These are phyloP conservation scores for Leishmania tropica DNA, from an alignment of 208 protist genomes.

Conservation along the genomic window DNA sequence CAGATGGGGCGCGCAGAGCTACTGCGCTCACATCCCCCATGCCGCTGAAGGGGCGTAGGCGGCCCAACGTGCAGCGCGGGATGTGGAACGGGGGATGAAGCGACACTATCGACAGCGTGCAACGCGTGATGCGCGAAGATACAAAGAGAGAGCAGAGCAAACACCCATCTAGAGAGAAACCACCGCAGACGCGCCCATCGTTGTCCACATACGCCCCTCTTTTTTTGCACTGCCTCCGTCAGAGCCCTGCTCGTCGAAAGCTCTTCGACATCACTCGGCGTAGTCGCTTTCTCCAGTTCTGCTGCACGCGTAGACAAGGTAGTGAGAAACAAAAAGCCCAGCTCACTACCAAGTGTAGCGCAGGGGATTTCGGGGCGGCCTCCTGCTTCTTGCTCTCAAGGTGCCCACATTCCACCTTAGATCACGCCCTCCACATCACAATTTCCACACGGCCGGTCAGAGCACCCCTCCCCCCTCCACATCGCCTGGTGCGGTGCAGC, in stretches of 20 bases:
- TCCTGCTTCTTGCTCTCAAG: too few species aligned
- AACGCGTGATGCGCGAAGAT: neutral
- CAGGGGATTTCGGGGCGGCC: too few species aligned
- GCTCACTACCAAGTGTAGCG: slow-evolving; percentile 2
- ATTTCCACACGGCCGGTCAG: too few species aligned
- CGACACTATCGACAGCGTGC: neutral
- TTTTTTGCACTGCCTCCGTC: neutral
- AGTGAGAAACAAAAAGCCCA: slow-evolving; percentile 26
- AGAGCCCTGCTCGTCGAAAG: too few species aligned
- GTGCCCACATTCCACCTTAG: too few species aligned
- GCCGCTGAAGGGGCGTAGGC: too few species aligned
- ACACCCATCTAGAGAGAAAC: neutral
- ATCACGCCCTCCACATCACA: too few species aligned
- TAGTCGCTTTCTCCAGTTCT: neutral
- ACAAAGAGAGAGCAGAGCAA: neutral
- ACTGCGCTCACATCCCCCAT: neutral
- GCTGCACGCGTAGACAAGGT: too few species aligned
- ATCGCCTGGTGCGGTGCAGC: neutral
- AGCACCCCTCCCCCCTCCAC: neutral
- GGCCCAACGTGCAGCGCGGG: too few species aligned
- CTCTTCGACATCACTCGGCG: neutral
- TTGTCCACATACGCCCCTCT: neutral
- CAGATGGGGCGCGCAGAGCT: neutral
- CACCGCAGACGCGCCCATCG: neutral
- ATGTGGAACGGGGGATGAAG: neutral